Evolutionary conservation across 2,329 filamentous ascomycete genomes (phyloP), one percentile per base, ranked within the genome.

Genomic region (Colletotrichum truncatum): DNA sequence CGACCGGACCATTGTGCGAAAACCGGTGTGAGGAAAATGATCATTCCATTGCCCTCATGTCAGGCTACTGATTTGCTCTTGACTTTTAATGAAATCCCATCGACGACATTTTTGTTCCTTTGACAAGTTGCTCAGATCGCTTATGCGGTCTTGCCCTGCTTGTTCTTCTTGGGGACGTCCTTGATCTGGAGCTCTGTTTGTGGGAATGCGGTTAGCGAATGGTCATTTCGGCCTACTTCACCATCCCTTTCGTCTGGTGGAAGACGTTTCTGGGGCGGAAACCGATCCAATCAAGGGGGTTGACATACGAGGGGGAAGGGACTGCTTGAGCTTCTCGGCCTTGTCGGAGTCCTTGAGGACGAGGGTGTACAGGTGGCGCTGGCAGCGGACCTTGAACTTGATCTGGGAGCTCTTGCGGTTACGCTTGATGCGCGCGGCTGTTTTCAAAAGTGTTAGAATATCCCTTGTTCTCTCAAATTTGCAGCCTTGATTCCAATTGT

Each of bases 341-440:
- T 98, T 98, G 82, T 98, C 96, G 79, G 90, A 89, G 86, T 99
- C 96, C 91, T 97, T 98, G 78, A 99, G 91, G 81, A 97, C 93
- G 76, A 99, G 91, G 75, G 96, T 98, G 92, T 99, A 99, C 75
- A 99, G 88, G 88, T 96, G 91, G 79, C 91, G 90, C 82, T 93
- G 88, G 92, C 96, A 98, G 84, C 96, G 93, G 89, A 99, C 95
- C 93, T 99, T 99, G 94, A 99, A 98, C 92, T 99, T 99, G 91
- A 96, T 94, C 88, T 95, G 91, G 82, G 91, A 89, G 79, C 87
- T 86, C 86, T 92, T 91, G 84, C 90, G 91, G 90, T 91, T 97
- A 89, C 97, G 96, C 94, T 98, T 95, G 88, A 95, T 93, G 83
- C 92, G 91, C 80, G 92, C 92, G 84, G 92, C 92, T 95, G 68